Base-by-base conservation (phyloP, 2,329 filamentous ascomycete genomes). In the Fusarium siculi region DNA sequence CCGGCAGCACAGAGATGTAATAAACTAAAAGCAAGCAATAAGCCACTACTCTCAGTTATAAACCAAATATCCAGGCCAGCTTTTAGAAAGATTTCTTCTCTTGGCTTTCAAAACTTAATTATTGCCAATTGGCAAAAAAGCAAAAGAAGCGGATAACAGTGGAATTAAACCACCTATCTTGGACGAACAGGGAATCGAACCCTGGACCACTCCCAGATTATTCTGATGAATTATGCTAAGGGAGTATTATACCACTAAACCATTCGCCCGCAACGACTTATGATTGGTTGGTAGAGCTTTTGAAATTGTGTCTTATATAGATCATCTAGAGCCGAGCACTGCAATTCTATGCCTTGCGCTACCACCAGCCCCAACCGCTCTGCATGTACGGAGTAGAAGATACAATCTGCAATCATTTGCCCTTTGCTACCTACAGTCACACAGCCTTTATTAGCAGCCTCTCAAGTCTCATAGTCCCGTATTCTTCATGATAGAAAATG, bases 101-200 rank as follows among this genome's bases (percentile, higher is more conserved):
- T 18, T 7, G 0, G 5, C 11, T 23, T 4, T 0, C 6, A 9
- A n/a, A 5, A n/a, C 1, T 6, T 39, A 7, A 4, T 2, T 3
- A n/a, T 12, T 40, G 1, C 3, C 4, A 30, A 3, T 9, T 7
- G 15, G 32, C 25, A 39, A 58, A 47, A 34, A 14, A 10, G 49
- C 9, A 57, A 57, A 44, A 58, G 52, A 58, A 61, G 40, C 52
- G 64, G 54, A 67, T 67, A 67, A 67, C 1, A 12, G 64, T 53
- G 64, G 64, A 5, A 3, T 34, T 7, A 7, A 67, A 67, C 64
- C 64, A 67, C 64, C 40, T 53, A 40, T 21, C 1, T 53, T 67
- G 64, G 64, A 67, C 64, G 64, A 67, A 67, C 63, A 67, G 64
- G 63, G 64, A 67, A 67, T 67, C 64, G 64, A 67, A 67, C 64